A percentile compares a stretch with the other conserved stretches of the same genome.
These are phyloP conservation scores for Termitomyces titanicus DNA, from an alignment of 768 basidiomycete genomes.

Conservation along the genomic window DNA sequence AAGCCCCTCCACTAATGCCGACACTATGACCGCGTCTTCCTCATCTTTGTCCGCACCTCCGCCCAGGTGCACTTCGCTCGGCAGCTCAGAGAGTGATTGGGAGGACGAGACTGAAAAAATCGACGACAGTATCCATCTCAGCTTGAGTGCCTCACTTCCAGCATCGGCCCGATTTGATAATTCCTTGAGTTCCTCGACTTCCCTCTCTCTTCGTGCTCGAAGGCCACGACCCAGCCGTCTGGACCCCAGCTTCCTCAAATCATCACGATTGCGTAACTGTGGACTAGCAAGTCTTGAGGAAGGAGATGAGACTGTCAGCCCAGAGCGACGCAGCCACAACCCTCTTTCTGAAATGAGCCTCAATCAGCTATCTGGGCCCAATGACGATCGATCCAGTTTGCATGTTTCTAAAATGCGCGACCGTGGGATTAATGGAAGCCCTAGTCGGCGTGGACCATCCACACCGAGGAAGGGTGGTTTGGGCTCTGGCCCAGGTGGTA, in stretches of 20 bases:
- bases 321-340: constrained; percentile 28
- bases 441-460: constrained; percentile 48
- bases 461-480: constrained; percentile 30
- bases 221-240: constrained; percentile 64
- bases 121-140: constrained; percentile 68
- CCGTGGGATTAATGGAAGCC: constrained; percentile 35
- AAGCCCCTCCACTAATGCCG: constrained; percentile 30
- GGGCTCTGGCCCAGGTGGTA: constrained; percentile 3
- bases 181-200: constrained; percentile 21
- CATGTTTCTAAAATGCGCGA: constrained; percentile 39
- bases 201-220: constrained; percentile 26
- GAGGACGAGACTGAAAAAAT: constrained; percentile 72
- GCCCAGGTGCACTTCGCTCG: constrained; percentile 43
- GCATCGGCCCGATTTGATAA: constrained; percentile 24
- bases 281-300: constrained; percentile 65
- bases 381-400: constrained; percentile 22
- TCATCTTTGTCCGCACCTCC: constrained; percentile 27
- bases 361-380: constrained; percentile 40
- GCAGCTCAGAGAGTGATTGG: constrained; percentile 84
- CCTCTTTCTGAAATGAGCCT: constrained; percentile 69
- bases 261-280: constrained; percentile 36
- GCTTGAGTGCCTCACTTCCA: constrained; percentile 41
- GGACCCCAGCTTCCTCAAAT: constrained; percentile 66
- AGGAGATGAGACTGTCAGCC: constrained; percentile 55
- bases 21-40: constrained; percentile 17